Base-by-base conservation (phyloP, 495 filamentous ascomycete genomes). In the Trichodelitschia bisporula region DNA sequence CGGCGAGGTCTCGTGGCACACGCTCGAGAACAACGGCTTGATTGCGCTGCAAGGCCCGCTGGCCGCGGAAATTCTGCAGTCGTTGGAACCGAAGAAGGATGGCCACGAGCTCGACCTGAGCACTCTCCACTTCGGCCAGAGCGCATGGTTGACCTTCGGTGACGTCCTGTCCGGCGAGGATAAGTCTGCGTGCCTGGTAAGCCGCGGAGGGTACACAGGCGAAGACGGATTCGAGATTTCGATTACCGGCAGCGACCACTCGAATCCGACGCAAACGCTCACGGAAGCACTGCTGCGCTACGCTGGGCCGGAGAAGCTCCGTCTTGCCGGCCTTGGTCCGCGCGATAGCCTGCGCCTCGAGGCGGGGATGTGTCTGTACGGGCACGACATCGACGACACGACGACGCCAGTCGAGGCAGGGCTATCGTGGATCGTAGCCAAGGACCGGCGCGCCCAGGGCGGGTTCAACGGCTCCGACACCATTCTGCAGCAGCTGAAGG, bases 151-250 rank as follows among this genome's bases (percentile, higher is more conserved):
- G n/a, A n/a, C n/a, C n/a, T n/a, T n/a, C n/a, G 35, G 37, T 34
- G 48, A 49, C 18, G 42, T 50, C 27, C 39, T 49, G 10, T 51
- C 61, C 10, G 44, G 54, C n/a, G n/a, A n/a, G n/a, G n/a, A n/a
- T n/a, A n/a, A n/a, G n/a, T n/a, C n/a, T n/a, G 59, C 59, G 0
- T 53, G 92, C 19, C 61, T 89, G 13, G 66, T 90, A 40, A 80
- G 75, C 38, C 63, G 86, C 25, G 84, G 72, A 8, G 86, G 86
- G 1, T 97, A 97, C 54, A 97, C 86, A 0, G 86, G 86, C 33
- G 86, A 97, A 55, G 86, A 97, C 47, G 86, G 86, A 16, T 97
- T 97, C 53, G 86, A 97, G 57, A 82, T 97, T 42, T 80, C 76
- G 19, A 72, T 92, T 36, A 67, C 71, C 0, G 56, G 57, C 3